phyloP scores from a whole-genome alignment of 2,329 filamentous ascomycete species.

The Claviceps lovelessii region DNA sequence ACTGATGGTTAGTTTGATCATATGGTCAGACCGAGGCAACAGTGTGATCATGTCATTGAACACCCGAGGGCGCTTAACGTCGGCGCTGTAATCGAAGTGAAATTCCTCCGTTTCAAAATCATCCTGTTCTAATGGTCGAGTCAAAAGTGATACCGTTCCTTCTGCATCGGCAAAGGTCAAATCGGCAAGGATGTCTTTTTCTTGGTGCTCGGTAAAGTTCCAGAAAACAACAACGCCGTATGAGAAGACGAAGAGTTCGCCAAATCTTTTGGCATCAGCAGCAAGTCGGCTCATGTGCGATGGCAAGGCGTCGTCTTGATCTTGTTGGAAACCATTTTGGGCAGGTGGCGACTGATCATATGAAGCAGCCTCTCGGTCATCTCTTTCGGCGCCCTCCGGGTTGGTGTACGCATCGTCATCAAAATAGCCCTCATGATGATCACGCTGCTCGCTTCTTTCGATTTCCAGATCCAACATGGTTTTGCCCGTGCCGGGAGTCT shows the following conservation, averaged over 20 bases:
- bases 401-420: slow-evolving; percentile 51
- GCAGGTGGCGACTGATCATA: slow-evolving; percentile 17
- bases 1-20: slow-evolving; percentile 97
- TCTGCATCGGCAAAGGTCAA: slow-evolving; percentile 72
- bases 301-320: slow-evolving; percentile 26
- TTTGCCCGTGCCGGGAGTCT: slow-evolving; percentile 78
- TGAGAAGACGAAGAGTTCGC: slow-evolving; percentile 92
- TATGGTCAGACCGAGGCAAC: slow-evolving; percentile 78
- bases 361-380: slow-evolving; percentile 15
- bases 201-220: slow-evolving; percentile 94
- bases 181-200: slow-evolving; percentile 92
- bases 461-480: slow-evolving; percentile 90
- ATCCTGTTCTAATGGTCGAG: slow-evolving; percentile 66
- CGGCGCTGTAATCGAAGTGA: slow-evolving; percentile 88
- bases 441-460: slow-evolving; percentile 75
- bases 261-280: slow-evolving; percentile 63
- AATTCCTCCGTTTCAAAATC: slow-evolving; percentile 98
- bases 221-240: slow-evolving; percentile 97
- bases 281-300: slow-evolving; percentile 46
- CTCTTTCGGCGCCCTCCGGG: slow-evolving; percentile 18
- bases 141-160: slow-evolving; percentile 52
- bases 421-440: slow-evolving; percentile 85
- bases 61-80: slow-evolving; percentile 74
- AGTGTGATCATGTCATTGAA: slow-evolving; percentile 99
- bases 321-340: slow-evolving; percentile 16